phyloP scores from a whole-genome alignment of 2,329 filamentous ascomycete genomes.

The Botrytis aclada region DNA sequence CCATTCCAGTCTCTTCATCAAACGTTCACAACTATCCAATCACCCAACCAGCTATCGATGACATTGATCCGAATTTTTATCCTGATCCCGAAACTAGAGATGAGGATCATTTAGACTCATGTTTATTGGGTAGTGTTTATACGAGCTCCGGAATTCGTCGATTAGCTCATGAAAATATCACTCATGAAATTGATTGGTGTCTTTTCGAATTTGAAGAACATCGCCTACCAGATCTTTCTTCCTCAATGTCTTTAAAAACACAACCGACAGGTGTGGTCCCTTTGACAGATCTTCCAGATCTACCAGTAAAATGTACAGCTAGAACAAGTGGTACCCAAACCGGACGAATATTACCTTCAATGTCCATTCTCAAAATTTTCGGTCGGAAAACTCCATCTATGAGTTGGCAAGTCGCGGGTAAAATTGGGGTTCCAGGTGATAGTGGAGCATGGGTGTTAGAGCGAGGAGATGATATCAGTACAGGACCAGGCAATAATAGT shows the following conservation, averaged over 20 bases:
- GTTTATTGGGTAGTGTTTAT: slow-evolving; percentile 77
- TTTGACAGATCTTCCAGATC: slow-evolving; percentile 62
- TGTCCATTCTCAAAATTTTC: slow-evolving; percentile 84
- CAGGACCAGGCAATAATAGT: slow-evolving; percentile 67
- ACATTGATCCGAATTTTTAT: slow-evolving; percentile 81
- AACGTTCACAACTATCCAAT: slow-evolving; percentile 66
- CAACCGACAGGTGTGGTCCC: slow-evolving; percentile 59
- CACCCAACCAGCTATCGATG: slow-evolving; percentile 88
- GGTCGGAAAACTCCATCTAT: slow-evolving; percentile 78
- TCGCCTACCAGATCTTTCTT: slow-evolving; percentile 69
- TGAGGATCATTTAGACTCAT: slow-evolving; percentile 79
- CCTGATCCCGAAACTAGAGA: slow-evolving; percentile 66
- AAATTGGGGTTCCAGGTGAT: slow-evolving; percentile 74
- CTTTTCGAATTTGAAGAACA: slow-evolving; percentile 75
- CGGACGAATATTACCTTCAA: slow-evolving; percentile 71
- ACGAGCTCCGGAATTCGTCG: slow-evolving; percentile 87
- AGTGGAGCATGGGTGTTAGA: slow-evolving; percentile 92
- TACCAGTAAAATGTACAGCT: slow-evolving; percentile 83
- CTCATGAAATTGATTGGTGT: slow-evolving; percentile 95
- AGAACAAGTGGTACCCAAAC: slow-evolving; percentile 80
- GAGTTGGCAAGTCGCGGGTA: slow-evolving; percentile 58
- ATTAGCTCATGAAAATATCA: slow-evolving; percentile 64
- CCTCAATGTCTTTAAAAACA: slow-evolving; percentile 53
- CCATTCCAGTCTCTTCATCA: slow-evolving; percentile 70
- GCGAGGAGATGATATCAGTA: slow-evolving; percentile 88